Evolutionary conservation across 2,329 filamentous ascomycete genomes (phyloP), one percentile per base, ranked within the genome.

Genomic region (Trichoderma arundinaceum): DNA sequence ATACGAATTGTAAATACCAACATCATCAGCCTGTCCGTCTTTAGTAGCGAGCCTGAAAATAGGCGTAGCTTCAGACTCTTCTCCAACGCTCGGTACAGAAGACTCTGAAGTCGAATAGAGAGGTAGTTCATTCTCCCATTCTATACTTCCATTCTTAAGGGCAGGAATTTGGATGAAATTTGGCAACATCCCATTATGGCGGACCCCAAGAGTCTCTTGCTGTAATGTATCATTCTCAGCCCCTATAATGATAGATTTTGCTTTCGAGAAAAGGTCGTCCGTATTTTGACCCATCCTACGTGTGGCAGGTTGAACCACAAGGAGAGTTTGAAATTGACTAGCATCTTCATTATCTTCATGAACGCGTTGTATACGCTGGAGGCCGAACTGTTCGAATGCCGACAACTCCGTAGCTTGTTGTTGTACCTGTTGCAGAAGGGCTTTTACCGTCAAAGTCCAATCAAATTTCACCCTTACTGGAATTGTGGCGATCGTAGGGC

Each of bases 291-390:
- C 22, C 22, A 35, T 54, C 12, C 35, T 33, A 22, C 22, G 52
- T 28, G 52, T 54, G 22, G 54, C 53, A n/a, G 44, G 52, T 3
- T 44, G 54, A 7, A 68, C 51, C 28, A 56, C 46, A 13, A 71
- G 39, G 2, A 71, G 60, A 1, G 68, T 67, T 49, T 69, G 65
- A 39, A 71, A 71, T 28, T 65, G 44, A 41, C 69, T 68, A 3
- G 54, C 69, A n/a, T 63, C 15, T 9, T 56, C 59, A 13, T 69
- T 57, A 6, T 70, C 64, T 10, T 59, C 19, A 7, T 63, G 54
- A 5, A 67, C 33, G 7, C 66, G 60, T 7, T 67, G 66, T 82
- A 59, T 70, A 33, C 73, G 70, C 7, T 72, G 71, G 4, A 77
- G 54, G n/a, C 73, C 72, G 8, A 73, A 69, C n/a, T 74, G 69